Base-by-base conservation (phyloP, 2,329 filamentous ascomycete genomes). In the Paraconiothyrium sp. region DNA sequence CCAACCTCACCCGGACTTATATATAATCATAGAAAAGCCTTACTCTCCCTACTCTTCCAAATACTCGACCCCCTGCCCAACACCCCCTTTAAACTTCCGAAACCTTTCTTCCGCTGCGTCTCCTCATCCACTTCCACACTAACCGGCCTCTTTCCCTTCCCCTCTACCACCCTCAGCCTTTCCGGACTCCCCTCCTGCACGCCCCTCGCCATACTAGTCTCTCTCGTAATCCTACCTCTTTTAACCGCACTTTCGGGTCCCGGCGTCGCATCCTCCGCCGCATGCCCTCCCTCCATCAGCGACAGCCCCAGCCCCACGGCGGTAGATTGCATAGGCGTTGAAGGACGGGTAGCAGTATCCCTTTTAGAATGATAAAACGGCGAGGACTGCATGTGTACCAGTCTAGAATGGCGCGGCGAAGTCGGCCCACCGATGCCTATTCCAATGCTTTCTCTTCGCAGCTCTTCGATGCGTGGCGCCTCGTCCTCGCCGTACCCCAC, bases 1-100 rank as follows among this genome's bases (percentile, higher is more conserved):
- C 16, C 7, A 7, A 44, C 10, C 10, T 44, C 10, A 10, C 35
- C 35, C 35, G 35, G 11, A 9, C 14, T 11, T 44, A n/a, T 20
- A 44, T 9, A 20, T 9, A n/a, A 46, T 63, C 49, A 72, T 54
- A 76, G 57, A 56, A 74, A 76, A 30, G 69, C 67, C 56, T 71
- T 69, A 35, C 30, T 60, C 46, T 58, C 63, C 48, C 50, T 51
- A 24, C 49, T 54, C n/a, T 54, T 50, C 61, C 60, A 61, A 16
- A 54, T 41, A 37, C 51, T 54, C 24, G 32, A 48, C 9, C 59
- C 58, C 48, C 67, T 56, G n/a, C 65, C 51, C 44, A 72, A 37
- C 37, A 68, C 61, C 22, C 58, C 60, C 62, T 67, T 74, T 63
- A 67, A 58, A 56, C 67, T 72, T 30, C 70, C 70, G 71, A 37